These are phyloP conservation scores for Pseudophaeomoniella oleicola DNA, from an alignment of 2,329 filamentous ascomycete species.

Conservation along the genomic window DNA sequence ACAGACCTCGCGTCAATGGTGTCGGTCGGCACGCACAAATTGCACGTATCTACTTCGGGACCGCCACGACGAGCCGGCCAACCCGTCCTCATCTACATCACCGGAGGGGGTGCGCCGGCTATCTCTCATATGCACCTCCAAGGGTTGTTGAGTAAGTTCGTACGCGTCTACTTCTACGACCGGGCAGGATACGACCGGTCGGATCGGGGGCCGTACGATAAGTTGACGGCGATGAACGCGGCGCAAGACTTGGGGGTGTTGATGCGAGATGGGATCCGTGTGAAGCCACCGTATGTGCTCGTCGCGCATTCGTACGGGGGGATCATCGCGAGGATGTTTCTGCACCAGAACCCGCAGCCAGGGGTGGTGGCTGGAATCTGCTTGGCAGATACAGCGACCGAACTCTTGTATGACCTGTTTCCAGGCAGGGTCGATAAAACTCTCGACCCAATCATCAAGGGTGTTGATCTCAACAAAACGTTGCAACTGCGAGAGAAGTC, in stretches of 20 bases:
- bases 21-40: slow-evolving; percentile 2
- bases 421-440: slow-evolving; percentile 15
- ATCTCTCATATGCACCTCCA: slow-evolving; percentile 19
- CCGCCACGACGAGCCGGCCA: slow-evolving; percentile 11
- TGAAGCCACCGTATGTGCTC: slow-evolving; percentile 18
- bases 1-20: background rate
- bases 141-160: slow-evolving; percentile 15
- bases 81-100: slow-evolving; percentile 19
- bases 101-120: slow-evolving; percentile 21
- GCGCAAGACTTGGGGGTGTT: slow-evolving; percentile 18
- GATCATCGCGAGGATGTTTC: slow-evolving; percentile 23
- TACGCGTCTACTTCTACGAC: slow-evolving; percentile 20
- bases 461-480: slow-evolving; percentile 17
- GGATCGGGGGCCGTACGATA: slow-evolving; percentile 10
- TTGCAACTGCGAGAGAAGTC: slow-evolving; percentile 17
- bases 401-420: slow-evolving; percentile 18
- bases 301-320: slow-evolving; percentile 26
- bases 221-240: slow-evolving; percentile 12
- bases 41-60: slow-evolving; percentile 16
- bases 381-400: slow-evolving; percentile 20
- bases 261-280: slow-evolving; percentile 9
- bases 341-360: slow-evolving; percentile 16
- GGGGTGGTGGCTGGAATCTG: slow-evolving; percentile 21
- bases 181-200: slow-evolving; percentile 23
- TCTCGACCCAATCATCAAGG: slow-evolving; percentile 16